Base-by-base conservation (phyloP, 2,329 filamentous ascomycete species). In the Akanthomyces muscarius region DNA sequence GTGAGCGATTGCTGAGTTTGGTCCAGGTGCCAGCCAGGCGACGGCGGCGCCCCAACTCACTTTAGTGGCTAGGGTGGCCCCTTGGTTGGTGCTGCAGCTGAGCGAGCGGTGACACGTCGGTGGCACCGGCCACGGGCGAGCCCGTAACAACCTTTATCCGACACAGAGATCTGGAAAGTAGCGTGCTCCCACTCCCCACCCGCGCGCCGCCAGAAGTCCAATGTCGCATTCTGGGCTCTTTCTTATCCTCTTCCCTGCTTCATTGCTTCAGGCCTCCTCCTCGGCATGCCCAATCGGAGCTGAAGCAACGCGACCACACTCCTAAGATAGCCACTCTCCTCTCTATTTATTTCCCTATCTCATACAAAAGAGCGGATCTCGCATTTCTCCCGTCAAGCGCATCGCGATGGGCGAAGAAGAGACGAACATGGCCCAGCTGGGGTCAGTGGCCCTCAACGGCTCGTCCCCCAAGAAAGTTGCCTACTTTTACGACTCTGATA, bases 401-500 rank as follows among this genome's bases (percentile, higher is more conserved):
- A 58, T 56, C 59, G 68, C 65, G 64, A 77, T 77, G 75, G 74
- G 74, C 65, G 75, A 77, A 67, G 71, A 67, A 56, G 73, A 70
- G 66, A 71, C 71, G 64, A 69, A 73, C 65, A 69, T 71, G 66
- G 69, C 75, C 66, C 70, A 75, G 67, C 74, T 80, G 65, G 75
- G 81, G 66, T 78, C 80, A 53, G 75, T 76, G 48, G 81, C 81
- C 62, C 77, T 84, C 66, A 77, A 78, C 64, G 74, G 78, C 63
- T 70, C 76, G 57, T 77, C 80, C 30, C 77, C 80, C 60, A 96
- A 95, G 79, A 92, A 94, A 73, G 91, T 98, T 64, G 94, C 94
- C 62, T 98, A 98, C 79, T 98, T 98, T 77, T 98, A 98, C 83
- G 94, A 98, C 74, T 96, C 91, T 3, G 94, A 98, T 78, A 95